Conservation (phyloP, 2,329 filamentous ascomycete genomes). For the Graphium sp. region DNA sequence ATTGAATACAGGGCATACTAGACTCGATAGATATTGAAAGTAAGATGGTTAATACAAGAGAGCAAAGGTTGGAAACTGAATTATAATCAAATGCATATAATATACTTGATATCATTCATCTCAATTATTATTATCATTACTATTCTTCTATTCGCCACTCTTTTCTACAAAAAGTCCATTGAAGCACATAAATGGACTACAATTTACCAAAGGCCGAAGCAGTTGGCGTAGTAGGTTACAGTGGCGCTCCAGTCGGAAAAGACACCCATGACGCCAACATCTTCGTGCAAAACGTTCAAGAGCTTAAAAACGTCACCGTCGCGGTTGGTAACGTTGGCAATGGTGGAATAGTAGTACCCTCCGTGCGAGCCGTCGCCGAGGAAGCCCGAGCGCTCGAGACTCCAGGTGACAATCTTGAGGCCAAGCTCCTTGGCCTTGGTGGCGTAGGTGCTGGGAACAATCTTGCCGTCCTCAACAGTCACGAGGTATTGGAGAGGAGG, state of each 20-base stretch:
- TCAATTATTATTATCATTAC: no score
- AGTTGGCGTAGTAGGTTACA: constrained; percentile 56
- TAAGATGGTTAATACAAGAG: no score
- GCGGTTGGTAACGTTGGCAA: constrained; percentile 35
- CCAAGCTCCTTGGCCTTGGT: constrained; percentile 40
- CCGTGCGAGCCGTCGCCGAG: constrained; percentile 28
- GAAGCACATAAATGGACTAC: no score
- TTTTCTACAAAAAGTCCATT: constrained; percentile 6
- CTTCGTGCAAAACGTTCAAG: constrained; percentile 43
- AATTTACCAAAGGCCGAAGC: constrained; percentile 26
- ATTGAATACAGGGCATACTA: background rate
- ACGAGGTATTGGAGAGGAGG: constrained; percentile 49
- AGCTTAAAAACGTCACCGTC: constrained; percentile 52
- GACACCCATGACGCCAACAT: constrained; percentile 43
- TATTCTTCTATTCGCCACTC: constrained; percentile 1
- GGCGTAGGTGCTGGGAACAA: constrained; percentile 48
- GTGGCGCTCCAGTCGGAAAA: constrained; percentile 58
- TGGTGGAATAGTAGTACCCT: constrained; percentile 38
- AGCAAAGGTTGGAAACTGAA: no score
- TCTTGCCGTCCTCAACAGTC: constrained; percentile 28
- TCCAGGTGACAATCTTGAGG: constrained; percentile 52
- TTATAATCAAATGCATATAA: background rate
- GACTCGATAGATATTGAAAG: no score
- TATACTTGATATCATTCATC: background rate
- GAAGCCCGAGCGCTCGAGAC: constrained; percentile 47